These are phyloP conservation scores for Apiospora rasikravindrae DNA, from an alignment of 2,329 filamentous ascomycete species.

Conservation along the genomic window DNA sequence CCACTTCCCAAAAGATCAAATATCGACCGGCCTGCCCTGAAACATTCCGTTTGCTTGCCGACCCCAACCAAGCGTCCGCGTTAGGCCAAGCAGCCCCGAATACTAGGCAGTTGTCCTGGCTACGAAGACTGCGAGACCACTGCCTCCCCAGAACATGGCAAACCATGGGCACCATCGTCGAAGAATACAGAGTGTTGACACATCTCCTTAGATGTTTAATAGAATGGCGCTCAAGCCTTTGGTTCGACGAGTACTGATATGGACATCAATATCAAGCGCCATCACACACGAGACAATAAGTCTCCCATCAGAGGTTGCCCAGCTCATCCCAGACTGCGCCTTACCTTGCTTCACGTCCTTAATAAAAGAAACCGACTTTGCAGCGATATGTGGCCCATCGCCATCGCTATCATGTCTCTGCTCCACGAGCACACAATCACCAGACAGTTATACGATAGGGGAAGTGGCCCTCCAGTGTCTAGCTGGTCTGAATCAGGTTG, in stretches of 20 bases:
- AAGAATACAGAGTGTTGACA: conserved; percentile 33
- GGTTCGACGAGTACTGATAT: conserved; percentile 35
- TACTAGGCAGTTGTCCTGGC: background rate
- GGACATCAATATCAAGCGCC: conserved; percentile 33
- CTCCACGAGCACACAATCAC: conserved; percentile 58
- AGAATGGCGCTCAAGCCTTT: conserved; percentile 40
- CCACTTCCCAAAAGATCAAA: background rate
- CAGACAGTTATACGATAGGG: conserved; percentile 70
- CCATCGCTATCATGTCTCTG: conserved; percentile 69
- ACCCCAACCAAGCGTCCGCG: background rate
- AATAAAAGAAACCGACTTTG: conserved; percentile 62
- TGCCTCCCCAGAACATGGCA: conserved; percentile 17
- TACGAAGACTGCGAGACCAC: background rate
- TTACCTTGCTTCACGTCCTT: conserved; percentile 65
- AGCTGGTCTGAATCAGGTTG: conserved; percentile 54
- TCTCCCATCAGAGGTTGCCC: conserved; percentile 34
- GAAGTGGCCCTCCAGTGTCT: conserved; percentile 74
- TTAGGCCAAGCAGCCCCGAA: background rate
- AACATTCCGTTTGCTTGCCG: conserved; percentile 27
- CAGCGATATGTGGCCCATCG: conserved; percentile 51
- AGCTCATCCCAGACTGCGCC: conserved; percentile 36
- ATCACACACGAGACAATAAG: conserved; percentile 28
- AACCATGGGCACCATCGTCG: conserved; percentile 26
- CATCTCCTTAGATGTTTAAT: conserved; percentile 33
- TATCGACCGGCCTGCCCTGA: conserved; percentile 28